Evolutionary conservation across 352 stramenopile species (phyloP).

Genomic region (Phytophthora fragariae): DNA sequence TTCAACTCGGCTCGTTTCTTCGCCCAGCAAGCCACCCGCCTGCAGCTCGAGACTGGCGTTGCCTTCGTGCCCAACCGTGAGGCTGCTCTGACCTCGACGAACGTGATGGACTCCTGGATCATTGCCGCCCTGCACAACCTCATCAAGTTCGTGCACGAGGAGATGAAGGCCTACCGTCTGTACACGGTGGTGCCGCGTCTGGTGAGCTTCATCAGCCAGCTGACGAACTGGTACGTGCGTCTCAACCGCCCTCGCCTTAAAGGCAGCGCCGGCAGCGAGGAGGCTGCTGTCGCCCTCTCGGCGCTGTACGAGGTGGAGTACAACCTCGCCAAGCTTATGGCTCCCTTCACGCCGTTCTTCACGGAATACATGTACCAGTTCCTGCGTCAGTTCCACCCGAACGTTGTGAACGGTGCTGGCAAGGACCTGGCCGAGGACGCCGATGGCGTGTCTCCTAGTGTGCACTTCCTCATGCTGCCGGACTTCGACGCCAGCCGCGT

Average conservation of each 20-base stretch:
- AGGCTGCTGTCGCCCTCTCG: conserved; percentile 86
- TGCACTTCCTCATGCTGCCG: conserved; percentile 97
- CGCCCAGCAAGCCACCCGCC: conserved; percentile 95
- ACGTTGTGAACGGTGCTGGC: conserved; percentile 66
- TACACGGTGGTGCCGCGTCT: conserved; percentile 99
- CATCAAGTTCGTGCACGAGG: conserved; percentile 97
- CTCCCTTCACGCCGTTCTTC: conserved; percentile 99
- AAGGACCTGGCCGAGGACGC: conserved; percentile 91
- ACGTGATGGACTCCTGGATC: conserved; percentile 99
- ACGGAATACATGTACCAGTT: conserved; percentile 99
- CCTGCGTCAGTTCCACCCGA: conserved; percentile 96
- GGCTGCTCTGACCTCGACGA: conserved; percentile 91
- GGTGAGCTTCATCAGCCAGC: conserved; percentile 97
- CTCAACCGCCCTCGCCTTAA: conserved; percentile 99
- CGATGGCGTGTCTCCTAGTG: conserved; percentile 92
- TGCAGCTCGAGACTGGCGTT: conserved; percentile 81
- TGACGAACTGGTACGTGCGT: conserved; percentile 99
- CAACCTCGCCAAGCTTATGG: conserved; percentile 96
- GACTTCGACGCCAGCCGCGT: conserved; percentile 93
- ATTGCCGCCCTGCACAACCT: conserved; percentile 97
- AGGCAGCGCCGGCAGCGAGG: conserved; percentile 91
- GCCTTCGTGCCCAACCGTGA: conserved; percentile 93
- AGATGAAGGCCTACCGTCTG: conserved; percentile 99
- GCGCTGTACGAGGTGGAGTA: conserved; percentile 99
- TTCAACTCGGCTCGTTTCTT: conserved; percentile 99